Conservation (phyloP, 345 rosid genomes). For the Ceriops tagal region DNA sequence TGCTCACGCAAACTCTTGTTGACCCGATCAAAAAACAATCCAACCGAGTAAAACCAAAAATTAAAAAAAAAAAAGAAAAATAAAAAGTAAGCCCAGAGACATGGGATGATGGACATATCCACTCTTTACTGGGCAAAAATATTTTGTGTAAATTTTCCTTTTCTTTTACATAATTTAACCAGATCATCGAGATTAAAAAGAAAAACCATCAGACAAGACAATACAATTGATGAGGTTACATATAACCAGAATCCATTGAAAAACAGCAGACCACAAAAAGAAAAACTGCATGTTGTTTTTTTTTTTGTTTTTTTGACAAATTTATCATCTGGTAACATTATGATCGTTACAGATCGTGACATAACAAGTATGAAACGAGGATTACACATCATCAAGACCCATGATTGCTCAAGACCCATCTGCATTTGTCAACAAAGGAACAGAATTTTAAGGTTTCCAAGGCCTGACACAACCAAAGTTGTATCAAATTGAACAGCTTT, state of each 20-base stretch:
- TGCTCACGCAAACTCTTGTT: slow-evolving; percentile 43
- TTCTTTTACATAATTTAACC: not conserved
- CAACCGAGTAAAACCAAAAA: slow-evolving; percentile 25
- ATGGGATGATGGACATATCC: slow-evolving; percentile 11
- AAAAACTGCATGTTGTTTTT: slow-evolving; percentile 11
- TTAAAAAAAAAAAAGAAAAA: slow-evolving; percentile 3
- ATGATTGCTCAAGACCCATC: slow-evolving; percentile 45
- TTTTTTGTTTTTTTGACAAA: slow-evolving; percentile 2
- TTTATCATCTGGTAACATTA: slow-evolving; percentile 27
- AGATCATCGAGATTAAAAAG: slow-evolving; percentile 6
- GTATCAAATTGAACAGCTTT: slow-evolving; percentile 30
- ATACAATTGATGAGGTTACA: slow-evolving; percentile 14
- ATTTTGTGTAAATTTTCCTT: not conserved
- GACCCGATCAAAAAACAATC: slow-evolving; percentile 27
- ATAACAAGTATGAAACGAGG: slow-evolving; percentile 21
- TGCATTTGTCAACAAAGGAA: slow-evolving; percentile 39
- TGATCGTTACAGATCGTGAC: slow-evolving; percentile 45
- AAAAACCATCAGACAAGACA: slow-evolving; percentile 19
- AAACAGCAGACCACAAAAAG: not conserved
- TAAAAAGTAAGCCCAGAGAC: slow-evolving; percentile 21
- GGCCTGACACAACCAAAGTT: slow-evolving; percentile 24
- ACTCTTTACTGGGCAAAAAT: not conserved
- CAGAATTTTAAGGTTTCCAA: slow-evolving; percentile 21
- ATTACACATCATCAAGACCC: slow-evolving; percentile 39
- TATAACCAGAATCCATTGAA: slow-evolving; percentile 17